These are phyloP conservation scores for Quercus cerris DNA, from an alignment of 306 rosid genomes.

Conservation along the genomic window DNA sequence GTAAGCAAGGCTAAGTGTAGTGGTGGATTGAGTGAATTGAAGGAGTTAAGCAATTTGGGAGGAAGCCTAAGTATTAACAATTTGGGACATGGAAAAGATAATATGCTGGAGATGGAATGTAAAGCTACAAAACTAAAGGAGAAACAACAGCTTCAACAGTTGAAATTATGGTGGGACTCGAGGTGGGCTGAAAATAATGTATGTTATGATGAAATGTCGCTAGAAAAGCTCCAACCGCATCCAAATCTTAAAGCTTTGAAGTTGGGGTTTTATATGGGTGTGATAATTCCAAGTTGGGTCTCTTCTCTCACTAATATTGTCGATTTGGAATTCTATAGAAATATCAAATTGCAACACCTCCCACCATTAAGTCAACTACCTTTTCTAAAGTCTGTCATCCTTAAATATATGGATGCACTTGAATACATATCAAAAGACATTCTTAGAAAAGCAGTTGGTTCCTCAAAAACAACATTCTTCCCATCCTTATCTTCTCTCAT, in stretches of 20 bases:
- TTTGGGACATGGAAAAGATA: neutral
- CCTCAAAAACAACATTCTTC: neutral
- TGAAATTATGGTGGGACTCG: slow-evolving; percentile 5
- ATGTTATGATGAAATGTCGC: neutral
- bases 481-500: neutral
- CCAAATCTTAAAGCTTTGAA: neutral
- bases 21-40: neutral
- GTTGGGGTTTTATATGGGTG: neutral
- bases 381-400: neutral
- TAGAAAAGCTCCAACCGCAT: neutral
- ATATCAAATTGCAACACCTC: neutral
- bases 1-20: neutral
- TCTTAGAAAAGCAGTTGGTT: too few relatives aligned
- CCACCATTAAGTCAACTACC: neutral
- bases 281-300: neutral
- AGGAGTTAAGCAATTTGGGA: neutral
- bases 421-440: neutral
- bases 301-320: neutral
- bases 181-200: neutral
- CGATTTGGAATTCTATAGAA: neutral
- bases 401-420: neutral
- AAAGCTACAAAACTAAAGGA: neutral
- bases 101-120: neutral
- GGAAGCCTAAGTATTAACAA: neutral
- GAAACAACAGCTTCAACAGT: neutral